Evolutionary conservation across 2,329 filamentous ascomycete species (phyloP).

Genomic region (Fusarium albidum): DNA sequence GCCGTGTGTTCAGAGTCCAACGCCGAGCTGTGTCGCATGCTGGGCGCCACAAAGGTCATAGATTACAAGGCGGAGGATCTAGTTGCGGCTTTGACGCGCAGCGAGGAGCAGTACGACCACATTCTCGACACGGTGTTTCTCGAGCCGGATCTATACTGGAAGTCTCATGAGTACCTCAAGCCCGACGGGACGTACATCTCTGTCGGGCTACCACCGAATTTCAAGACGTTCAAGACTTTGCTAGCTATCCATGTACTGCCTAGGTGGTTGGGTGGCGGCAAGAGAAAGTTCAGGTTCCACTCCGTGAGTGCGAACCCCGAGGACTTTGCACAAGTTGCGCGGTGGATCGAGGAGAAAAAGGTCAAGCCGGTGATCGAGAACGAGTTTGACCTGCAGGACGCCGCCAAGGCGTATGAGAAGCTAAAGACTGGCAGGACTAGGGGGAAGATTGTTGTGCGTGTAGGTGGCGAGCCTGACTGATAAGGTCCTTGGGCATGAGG

Average conservation of each 20-base stretch:
- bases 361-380: slow-evolving; percentile 15
- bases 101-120: slow-evolving; percentile 5
- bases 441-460: slow-evolving; percentile 23
- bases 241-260: slow-evolving; percentile 21
- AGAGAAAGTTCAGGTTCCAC: slow-evolving; percentile 25
- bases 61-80: slow-evolving; percentile 17
- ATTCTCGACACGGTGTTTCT: slow-evolving; percentile 24
- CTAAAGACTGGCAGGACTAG: slow-evolving; percentile 9
- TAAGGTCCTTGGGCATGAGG: too few relatives aligned
- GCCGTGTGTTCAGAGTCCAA: slow-evolving; percentile 19
- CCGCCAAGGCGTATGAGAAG: slow-evolving; percentile 8
- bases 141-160: slow-evolving; percentile 23
- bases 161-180: slow-evolving; percentile 20
- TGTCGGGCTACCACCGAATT: slow-evolving; percentile 9
- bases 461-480: not conserved
- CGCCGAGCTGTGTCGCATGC: slow-evolving; percentile 2
- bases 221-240: slow-evolving; percentile 14
- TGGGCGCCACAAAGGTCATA: slow-evolving; percentile 18
- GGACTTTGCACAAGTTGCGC: slow-evolving; percentile 16
- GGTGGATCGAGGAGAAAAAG: slow-evolving; percentile 16
- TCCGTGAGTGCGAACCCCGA: slow-evolving; percentile 19
- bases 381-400: slow-evolving; percentile 17
- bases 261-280: slow-evolving; percentile 22
- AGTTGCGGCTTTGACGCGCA: not conserved
- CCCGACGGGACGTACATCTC: slow-evolving; percentile 16